Evolutionary conservation across 805 yeast species (phyloP), one percentile per base, ranked within the genome.

Genomic region (Saturnispora besseyi): DNA sequence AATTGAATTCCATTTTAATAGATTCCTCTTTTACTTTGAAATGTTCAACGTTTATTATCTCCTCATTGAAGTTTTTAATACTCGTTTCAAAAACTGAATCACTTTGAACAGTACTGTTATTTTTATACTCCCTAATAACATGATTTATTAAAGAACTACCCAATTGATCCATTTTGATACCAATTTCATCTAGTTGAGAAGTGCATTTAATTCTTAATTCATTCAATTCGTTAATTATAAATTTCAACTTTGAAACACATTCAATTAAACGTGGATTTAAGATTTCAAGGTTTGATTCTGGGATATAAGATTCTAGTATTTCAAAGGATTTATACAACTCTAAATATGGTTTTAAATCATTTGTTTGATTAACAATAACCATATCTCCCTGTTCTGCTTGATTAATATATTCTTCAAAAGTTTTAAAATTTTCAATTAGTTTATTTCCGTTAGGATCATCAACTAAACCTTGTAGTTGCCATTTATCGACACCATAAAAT

Each of bases 321-420:
- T 65, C 65, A 33, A 56, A 58, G 9, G 51, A 41, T 13, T 58
- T 59, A 51, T 73, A 74, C 5, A 75, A 62, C 37, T 62, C 65
- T 22, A 87, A 56, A 9, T 62, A 59, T 1, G 74, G 70, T 49
- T 72, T 75, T 44, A 85, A 69, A n/a, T 73, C 70, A 1, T 61
- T 55, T 54, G 79, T 77, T 44, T 76, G 75, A 3, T 65, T 61
- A 5, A 63, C 56, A 0, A 87, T 76, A 2, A 74, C 66, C 3
- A 62, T 62, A 62, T 89, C 96, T 8, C 93, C 85, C 3, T 67
- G 59, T 29, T 67, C 64, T 1, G 95, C 93, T 53, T 78, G 79
- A 1, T 59, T 56, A 15, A 84, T 61, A 57, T 81, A 82, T 3
- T 58, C 61, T 31, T 70, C 70, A 60, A 82, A 67, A 21, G 73